phyloP scores from a whole-genome alignment of 495 filamentous ascomycete genomes.

The Hypoxylon trugodes region DNA sequence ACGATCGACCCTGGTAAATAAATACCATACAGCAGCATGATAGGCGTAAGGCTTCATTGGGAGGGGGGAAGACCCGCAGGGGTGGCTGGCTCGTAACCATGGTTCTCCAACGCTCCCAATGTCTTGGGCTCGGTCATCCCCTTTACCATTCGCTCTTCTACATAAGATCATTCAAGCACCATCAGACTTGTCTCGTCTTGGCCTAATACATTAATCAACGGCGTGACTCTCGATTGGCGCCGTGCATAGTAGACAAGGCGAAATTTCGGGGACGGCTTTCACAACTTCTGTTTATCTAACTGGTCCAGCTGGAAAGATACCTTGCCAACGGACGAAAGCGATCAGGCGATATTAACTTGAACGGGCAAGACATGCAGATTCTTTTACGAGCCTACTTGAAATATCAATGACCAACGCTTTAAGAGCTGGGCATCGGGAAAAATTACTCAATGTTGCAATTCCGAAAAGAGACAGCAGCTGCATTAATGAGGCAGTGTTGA shows the following conservation, averaged over 20 bases:
- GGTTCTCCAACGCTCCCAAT: conserved; percentile 13
- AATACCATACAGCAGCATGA: background rate
- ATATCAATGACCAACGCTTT: conserved; percentile 24
- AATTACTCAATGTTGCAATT: background rate
- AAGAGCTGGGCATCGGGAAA: conserved; percentile 30
- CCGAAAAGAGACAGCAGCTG: background rate
- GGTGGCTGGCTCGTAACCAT: background rate
- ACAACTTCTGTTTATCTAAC: background rate
- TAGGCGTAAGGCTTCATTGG: conserved; percentile 2
- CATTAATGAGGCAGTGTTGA: no score
- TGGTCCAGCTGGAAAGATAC: background rate
- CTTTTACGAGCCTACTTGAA: background rate
- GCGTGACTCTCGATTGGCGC: background rate
- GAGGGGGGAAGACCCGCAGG: background rate
- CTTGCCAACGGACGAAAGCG: background rate
- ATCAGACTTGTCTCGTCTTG: background rate
- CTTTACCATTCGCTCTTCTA: background rate
- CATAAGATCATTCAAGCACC: background rate
- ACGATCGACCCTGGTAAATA: conserved; percentile 1
- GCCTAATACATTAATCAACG: background rate
- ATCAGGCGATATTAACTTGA: background rate
- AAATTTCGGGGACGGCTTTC: background rate
- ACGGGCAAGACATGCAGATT: conserved; percentile 1
- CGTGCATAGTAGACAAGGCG: conserved; percentile 1
- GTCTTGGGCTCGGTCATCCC: conserved; percentile 5